Conservation (phyloP, 345 rosid species). For the Boechera retrofracta region DNA sequence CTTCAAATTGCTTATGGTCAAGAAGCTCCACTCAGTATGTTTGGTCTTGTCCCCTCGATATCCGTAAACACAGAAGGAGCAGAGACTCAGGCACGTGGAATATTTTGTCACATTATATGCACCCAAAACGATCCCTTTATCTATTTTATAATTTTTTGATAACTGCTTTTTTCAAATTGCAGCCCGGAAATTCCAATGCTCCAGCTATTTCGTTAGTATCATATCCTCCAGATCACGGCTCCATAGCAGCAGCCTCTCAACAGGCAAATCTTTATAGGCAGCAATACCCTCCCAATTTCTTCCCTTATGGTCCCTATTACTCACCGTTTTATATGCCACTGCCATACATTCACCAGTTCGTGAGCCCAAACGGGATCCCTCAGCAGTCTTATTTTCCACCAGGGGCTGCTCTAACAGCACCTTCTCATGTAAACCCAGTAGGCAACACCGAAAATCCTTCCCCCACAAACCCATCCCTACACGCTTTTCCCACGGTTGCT, state of each 20-base stretch:
- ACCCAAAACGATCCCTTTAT: not conserved
- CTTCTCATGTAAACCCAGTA: slow-evolving; percentile 61
- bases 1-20: slow-evolving; percentile 57
- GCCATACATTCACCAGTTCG: slow-evolving; percentile 61
- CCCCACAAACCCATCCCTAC: slow-evolving; percentile 56
- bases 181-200: slow-evolving; percentile 62
- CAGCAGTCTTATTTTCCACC: slow-evolving; percentile 70
- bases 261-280: slow-evolving; percentile 72
- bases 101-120: slow-evolving; percentile 35
- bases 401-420: slow-evolving; percentile 49
- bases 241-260: slow-evolving; percentile 58
- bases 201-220: slow-evolving; percentile 56
- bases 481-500: slow-evolving; percentile 50
- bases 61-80: slow-evolving; percentile 53
- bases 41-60: slow-evolving; percentile 61
- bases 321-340: slow-evolving; percentile 67
- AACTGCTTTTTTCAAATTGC: slow-evolving; percentile 27
- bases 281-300: slow-evolving; percentile 70
- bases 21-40: slow-evolving; percentile 57
- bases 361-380: slow-evolving; percentile 53
- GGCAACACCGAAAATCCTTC: slow-evolving; percentile 57
- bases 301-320: slow-evolving; percentile 69
- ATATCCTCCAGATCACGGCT: slow-evolving; percentile 55
- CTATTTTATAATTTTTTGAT: slow-evolving; percentile 13
- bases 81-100: slow-evolving; percentile 59